phyloP scores from a whole-genome alignment of 768 basidiomycete genomes.

The Multifurca ochricompacta region DNA sequence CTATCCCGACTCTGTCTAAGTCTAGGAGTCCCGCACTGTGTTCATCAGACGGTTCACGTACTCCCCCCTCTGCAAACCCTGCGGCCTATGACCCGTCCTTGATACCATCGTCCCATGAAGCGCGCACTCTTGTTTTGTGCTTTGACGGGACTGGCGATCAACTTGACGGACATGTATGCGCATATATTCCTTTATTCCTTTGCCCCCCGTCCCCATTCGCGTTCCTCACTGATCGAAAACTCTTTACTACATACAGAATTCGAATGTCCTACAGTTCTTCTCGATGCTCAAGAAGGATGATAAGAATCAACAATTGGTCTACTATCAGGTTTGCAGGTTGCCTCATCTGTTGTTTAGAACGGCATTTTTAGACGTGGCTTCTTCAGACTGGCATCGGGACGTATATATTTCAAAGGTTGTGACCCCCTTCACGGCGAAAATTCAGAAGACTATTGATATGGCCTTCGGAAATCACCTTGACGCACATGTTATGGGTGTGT shows the following conservation, averaged over 20 bases:
- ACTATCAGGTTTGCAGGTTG: conserved; percentile 53
- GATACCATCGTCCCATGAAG: conserved; percentile 20
- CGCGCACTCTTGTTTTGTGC: conserved; percentile 57
- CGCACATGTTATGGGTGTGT: conserved; percentile 67
- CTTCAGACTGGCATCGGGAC: conserved; percentile 69
- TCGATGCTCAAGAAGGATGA: conserved; percentile 65
- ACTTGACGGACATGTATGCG: conserved; percentile 54
- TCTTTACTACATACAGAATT: conserved; percentile 41
- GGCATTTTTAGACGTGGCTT: background rate
- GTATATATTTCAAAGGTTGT: conserved; percentile 58
- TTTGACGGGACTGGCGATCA: conserved; percentile 63
- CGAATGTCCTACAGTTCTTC: conserved; percentile 63
- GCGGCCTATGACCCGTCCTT: conserved; percentile 13
- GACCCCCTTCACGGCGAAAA: conserved; percentile 45
- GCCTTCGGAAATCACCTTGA: conserved; percentile 56
- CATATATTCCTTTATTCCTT: background rate
- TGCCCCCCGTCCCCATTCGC: background rate
- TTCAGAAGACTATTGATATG: conserved; percentile 49
- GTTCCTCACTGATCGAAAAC: background rate
- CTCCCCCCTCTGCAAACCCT: background rate
- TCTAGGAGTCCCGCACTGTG: background rate
- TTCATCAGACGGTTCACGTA: background rate
- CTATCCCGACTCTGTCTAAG: background rate
- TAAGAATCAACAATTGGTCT: conserved; percentile 53
- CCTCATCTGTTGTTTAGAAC: background rate